These are phyloP conservation scores for Russula dissimulans DNA, from an alignment of 768 basidiomycete species.

Conservation along the genomic window DNA sequence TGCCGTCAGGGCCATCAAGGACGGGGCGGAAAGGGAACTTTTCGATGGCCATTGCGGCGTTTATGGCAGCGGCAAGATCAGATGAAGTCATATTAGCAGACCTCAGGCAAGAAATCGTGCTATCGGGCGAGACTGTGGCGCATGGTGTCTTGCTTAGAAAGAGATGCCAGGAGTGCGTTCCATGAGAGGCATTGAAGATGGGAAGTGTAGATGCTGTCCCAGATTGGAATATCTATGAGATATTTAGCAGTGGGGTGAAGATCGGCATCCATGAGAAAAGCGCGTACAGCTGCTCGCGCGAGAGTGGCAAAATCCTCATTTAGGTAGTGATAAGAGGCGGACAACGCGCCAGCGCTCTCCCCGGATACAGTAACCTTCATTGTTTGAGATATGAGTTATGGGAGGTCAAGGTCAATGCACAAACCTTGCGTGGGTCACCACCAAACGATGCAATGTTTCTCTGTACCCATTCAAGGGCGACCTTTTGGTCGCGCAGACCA, in stretches of 20 bases:
- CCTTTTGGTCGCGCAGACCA: slow-evolving; percentile 37
- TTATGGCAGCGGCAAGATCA: slow-evolving; percentile 14
- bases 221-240: slow-evolving; percentile 36
- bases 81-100: slow-evolving; percentile 10
- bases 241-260: not conserved
- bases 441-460: slow-evolving; percentile 26
- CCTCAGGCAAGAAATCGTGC: slow-evolving; percentile 31
- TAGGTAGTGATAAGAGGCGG: slow-evolving; percentile 25
- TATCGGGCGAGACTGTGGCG: slow-evolving; percentile 20
- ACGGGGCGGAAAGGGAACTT: slow-evolving; percentile 31
- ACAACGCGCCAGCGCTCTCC: slow-evolving; percentile 33
- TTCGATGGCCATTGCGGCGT: slow-evolving; percentile 24
- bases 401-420: not conserved
- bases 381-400: not conserved
- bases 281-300: slow-evolving; percentile 22
- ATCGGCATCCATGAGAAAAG: not conserved
- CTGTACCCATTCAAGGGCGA: slow-evolving; percentile 25
- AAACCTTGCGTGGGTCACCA: slow-evolving; percentile 22
- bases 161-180: slow-evolving; percentile 31
- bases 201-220: slow-evolving; percentile 28
- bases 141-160: slow-evolving; percentile 33
- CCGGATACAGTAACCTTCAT: slow-evolving; percentile 32
- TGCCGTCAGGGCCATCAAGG: slow-evolving; percentile 34
- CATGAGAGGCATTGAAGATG: slow-evolving; percentile 26
- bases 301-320: slow-evolving; percentile 23